These are phyloP conservation scores for Amauroascus niger DNA, from an alignment of 2,329 filamentous ascomycete genomes.

Conservation along the genomic window DNA sequence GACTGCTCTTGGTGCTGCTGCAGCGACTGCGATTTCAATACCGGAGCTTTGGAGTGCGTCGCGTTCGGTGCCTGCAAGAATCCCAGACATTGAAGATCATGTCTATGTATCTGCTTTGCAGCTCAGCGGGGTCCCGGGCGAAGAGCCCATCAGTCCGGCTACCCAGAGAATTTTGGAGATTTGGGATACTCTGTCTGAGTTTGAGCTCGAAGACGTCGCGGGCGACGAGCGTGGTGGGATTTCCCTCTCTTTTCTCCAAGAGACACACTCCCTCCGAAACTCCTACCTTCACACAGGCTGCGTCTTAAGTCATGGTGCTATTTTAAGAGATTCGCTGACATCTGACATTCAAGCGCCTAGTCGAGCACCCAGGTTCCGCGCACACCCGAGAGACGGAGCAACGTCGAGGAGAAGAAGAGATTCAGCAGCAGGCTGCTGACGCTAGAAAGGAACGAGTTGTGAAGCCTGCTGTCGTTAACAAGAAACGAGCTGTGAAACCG, in stretches of 20 bases:
- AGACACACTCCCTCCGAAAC: not conserved
- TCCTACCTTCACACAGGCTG: not conserved
- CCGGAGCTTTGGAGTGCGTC: not conserved
- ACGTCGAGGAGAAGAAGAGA: slow-evolving; percentile 25
- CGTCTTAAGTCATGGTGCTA: not conserved
- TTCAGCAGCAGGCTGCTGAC: slow-evolving; percentile 2
- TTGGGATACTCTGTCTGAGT: slow-evolving; percentile 7
- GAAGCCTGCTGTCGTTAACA: slow-evolving; percentile 16
- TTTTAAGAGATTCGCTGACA: slow-evolving; percentile 43
- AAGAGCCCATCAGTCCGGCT: not conserved
- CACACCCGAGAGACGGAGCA: slow-evolving; percentile 29
- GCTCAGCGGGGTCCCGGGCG: not conserved
- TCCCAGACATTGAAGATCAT: slow-evolving; percentile 11
- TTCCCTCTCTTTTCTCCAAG: not conserved
- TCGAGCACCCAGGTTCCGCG: slow-evolving; percentile 39
- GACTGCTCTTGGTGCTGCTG: slow-evolving; percentile 2
- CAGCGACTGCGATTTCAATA: not conserved
- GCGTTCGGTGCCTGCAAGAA: not conserved
- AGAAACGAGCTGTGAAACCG: no score
- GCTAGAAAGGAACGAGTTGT: slow-evolving; percentile 12
- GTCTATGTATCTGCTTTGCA: not conserved
- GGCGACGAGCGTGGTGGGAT: slow-evolving; percentile 3
- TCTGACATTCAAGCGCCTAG: slow-evolving; percentile 52
- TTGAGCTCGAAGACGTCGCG: slow-evolving; percentile 6
- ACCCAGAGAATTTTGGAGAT: slow-evolving; percentile 2